Evolutionary conservation across 1,284 basidiomycete genomes (phyloP).

Genomic region (Apiotrichum montevideense): DNA sequence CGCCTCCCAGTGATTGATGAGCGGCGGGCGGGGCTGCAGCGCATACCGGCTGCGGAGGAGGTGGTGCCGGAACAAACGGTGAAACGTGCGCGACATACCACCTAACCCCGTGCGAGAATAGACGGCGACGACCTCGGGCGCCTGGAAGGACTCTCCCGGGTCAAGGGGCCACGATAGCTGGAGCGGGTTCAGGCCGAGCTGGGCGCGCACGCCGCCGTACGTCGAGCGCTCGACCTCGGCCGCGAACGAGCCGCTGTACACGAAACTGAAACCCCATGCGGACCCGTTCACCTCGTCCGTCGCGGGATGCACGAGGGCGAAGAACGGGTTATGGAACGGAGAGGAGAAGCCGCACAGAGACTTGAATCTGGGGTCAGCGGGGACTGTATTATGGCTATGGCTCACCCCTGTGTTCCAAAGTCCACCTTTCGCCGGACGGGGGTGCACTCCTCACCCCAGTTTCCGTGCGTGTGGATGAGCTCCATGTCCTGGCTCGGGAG

Average conservation of each 20-base stretch:
- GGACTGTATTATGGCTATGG: background rate
- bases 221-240: constrained; percentile 21
- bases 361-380: constrained; percentile 19
- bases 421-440: constrained; percentile 17
- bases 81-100: constrained; percentile 23
- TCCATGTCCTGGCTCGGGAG: constrained; percentile 22
- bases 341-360: constrained; percentile 28
- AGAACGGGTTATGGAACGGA: constrained; percentile 32
- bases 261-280: constrained; percentile 25
- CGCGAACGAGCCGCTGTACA: constrained; percentile 27
- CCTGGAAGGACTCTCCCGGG: constrained; percentile 22
- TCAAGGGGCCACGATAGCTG: constrained; percentile 25
- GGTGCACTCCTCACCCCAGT: constrained; percentile 26
- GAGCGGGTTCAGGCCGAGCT: constrained; percentile 28
- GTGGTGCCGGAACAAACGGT: constrained; percentile 28
- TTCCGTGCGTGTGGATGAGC: constrained; percentile 23
- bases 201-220: constrained; percentile 17
- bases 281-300: constrained; percentile 23
- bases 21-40: constrained; percentile 18
- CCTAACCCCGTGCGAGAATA: constrained; percentile 24
- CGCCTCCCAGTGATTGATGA: constrained; percentile 39
- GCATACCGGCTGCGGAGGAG: constrained; percentile 16
- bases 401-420: constrained; percentile 29
- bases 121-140: constrained; percentile 31
- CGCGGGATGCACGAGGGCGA: constrained; percentile 19